phyloP scores from a whole-genome alignment of 495 filamentous ascomycete genomes.

The Penicillium antarcticum region DNA sequence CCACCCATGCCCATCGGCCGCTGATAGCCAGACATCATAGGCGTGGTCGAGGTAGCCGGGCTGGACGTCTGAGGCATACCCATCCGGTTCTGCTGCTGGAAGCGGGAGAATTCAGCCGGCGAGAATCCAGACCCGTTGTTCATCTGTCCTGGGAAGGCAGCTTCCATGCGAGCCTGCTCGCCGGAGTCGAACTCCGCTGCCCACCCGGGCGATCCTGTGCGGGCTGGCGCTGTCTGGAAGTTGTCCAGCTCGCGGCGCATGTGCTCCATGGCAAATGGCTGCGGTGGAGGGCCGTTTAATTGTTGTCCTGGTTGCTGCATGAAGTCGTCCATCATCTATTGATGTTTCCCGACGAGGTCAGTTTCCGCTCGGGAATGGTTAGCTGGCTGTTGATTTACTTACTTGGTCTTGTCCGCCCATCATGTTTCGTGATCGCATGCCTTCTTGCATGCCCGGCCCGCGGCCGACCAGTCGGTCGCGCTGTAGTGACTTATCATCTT shows the following conservation, averaged over 20 bases:
- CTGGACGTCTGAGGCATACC: slow-evolving; percentile 54
- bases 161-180: slow-evolving; percentile 75
- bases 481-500: slow-evolving; percentile 92
- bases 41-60: slow-evolving; percentile 44
- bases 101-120: slow-evolving; percentile 81
- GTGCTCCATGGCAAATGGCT: slow-evolving; percentile 68
- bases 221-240: slow-evolving; percentile 53
- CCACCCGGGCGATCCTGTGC: slow-evolving; percentile 61
- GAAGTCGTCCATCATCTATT: slow-evolving; percentile 89
- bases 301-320: slow-evolving; percentile 65
- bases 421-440: slow-evolving; percentile 60
- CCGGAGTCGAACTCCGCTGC: slow-evolving; percentile 65
- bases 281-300: slow-evolving; percentile 47
- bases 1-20: slow-evolving; percentile 58
- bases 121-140: slow-evolving; percentile 59
- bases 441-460: slow-evolving; percentile 60
- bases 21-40: slow-evolving; percentile 55
- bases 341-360: neutral
- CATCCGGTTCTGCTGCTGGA: slow-evolving; percentile 66
- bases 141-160: slow-evolving; percentile 62
- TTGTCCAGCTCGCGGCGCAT: slow-evolving; percentile 63
- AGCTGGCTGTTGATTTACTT: slow-evolving; percentile 5
- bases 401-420: slow-evolving; percentile 63
- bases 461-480: slow-evolving; percentile 79
- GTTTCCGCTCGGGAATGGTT: slow-evolving; percentile 11